A percentile compares a stretch with the other conserved stretches of the same genome.
These are phyloP conservation scores for Schoenoplectus tabernaemontani DNA, from an alignment of 202 grass and related monocot species.

Conservation along the genomic window DNA sequence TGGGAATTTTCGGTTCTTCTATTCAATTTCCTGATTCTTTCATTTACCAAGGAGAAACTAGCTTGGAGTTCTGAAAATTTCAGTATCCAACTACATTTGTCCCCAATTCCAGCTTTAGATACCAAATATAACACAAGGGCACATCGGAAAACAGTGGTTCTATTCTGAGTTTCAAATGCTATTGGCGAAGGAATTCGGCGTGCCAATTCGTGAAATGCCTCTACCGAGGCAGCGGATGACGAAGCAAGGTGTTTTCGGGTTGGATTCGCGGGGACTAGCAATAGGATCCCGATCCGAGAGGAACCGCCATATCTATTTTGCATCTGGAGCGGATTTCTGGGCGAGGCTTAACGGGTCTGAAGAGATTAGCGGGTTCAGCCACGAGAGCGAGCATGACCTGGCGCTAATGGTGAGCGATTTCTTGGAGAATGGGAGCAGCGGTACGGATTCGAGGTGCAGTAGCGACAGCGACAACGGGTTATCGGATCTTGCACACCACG, in stretches of 20 bases:
- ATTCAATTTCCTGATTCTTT: background rate
- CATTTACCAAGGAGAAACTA: background rate
- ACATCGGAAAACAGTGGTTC: background rate
- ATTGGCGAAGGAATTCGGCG: slow-evolving; percentile 52
- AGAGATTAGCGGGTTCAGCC: slow-evolving; percentile 48
- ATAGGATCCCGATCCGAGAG: slow-evolving; percentile 13
- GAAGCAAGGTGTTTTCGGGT: slow-evolving; percentile 33
- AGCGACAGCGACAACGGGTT: slow-evolving; percentile 66
- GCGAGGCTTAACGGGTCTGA: slow-evolving; percentile 18
- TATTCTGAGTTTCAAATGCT: slow-evolving; percentile 41
- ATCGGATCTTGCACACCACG: slow-evolving; percentile 68
- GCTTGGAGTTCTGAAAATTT: background rate
- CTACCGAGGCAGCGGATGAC: slow-evolving; percentile 29
- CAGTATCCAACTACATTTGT: background rate
- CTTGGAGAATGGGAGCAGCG: slow-evolving; percentile 58
- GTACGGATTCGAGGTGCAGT: slow-evolving; percentile 57
- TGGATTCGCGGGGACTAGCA: slow-evolving; percentile 9
- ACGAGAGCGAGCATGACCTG: slow-evolving; percentile 77
- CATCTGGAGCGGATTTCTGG: slow-evolving; percentile 14
- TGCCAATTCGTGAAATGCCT: slow-evolving; percentile 36
- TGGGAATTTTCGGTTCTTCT: background rate
- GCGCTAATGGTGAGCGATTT: slow-evolving; percentile 82
- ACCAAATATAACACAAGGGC: background rate
- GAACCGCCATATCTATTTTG: slow-evolving; percentile 18
- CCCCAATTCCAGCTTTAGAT: background rate